Percentiles rank a stretch among this genome's conserved stretches.
Conservation (phyloP, 192 early-diverging fungal genomes). For the Coemansia sp. region DNA sequence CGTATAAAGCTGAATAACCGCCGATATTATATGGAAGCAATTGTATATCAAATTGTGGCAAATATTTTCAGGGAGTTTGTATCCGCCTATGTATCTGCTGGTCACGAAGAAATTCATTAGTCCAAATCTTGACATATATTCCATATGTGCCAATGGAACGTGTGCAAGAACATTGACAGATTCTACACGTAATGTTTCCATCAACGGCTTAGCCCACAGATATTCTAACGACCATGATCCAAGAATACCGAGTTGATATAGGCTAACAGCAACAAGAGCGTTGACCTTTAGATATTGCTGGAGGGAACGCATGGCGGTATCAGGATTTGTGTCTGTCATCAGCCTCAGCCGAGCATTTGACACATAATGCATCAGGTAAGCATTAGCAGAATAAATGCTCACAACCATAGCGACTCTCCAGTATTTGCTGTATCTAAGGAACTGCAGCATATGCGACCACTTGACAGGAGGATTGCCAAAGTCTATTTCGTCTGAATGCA, state of each 20-base stretch:
- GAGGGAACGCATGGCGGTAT: conserved; percentile 25
- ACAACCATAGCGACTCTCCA: conserved; percentile 7
- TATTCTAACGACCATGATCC: background rate
- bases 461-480: background rate
- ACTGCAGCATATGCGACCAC: conserved; percentile 9
- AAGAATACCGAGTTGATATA: conserved; percentile 7
- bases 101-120: background rate
- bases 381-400: conserved; percentile 9
- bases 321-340: conserved; percentile 31
- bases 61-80: background rate
- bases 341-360: conserved; percentile 19
- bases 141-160: conserved; percentile 15
- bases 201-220: conserved; percentile 8
- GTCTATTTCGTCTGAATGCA: conserved; percentile 6
- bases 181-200: background rate
- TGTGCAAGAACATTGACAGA: conserved; percentile 1
- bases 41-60: background rate
- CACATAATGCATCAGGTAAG: conserved; percentile 13
- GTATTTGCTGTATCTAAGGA: conserved; percentile 16
- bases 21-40: background rate
- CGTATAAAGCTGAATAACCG: conserved; percentile 9
- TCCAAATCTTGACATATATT: background rate
- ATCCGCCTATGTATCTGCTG: background rate
- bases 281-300: conserved; percentile 23
- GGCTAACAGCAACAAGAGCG: conserved; percentile 10